Evolutionary conservation across 306 rosid species (phyloP).

Genomic region (Malus orientalis): DNA sequence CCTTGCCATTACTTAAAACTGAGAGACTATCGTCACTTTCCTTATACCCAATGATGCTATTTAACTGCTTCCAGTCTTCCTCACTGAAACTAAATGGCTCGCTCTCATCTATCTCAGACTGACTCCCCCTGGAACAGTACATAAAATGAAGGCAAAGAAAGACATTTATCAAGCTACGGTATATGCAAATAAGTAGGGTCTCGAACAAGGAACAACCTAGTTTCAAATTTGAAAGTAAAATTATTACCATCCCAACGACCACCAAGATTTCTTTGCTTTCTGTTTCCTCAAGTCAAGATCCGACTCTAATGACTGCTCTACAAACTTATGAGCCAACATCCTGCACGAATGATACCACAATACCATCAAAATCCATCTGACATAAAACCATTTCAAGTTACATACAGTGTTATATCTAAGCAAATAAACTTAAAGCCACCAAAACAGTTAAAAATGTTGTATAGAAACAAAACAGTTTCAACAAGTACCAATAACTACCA

Average conservation of each 20-base stretch:
- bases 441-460: neutral
- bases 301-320: constrained; percentile 53
- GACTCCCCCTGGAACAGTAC: constrained; percentile 44
- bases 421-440: neutral
- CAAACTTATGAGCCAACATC: constrained; percentile 94
- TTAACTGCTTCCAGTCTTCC: constrained; percentile 85
- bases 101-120: constrained; percentile 56
- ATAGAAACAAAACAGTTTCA: too few relatives aligned
- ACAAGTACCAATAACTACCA: too few relatives aligned
- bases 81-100: constrained; percentile 68
- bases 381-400: neutral
- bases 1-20: constrained; percentile 34
- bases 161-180: neutral
- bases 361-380: neutral
- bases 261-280: constrained; percentile 69
- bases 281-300: constrained; percentile 43
- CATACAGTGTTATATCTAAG: neutral
- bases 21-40: constrained; percentile 61
- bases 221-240: constrained; percentile 5
- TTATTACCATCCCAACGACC: constrained; percentile 77
- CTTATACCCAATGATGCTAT: constrained; percentile 88
- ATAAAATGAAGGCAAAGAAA: constrained; percentile 4
- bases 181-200: neutral
- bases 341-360: constrained; percentile 37
- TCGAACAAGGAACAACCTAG: neutral